Conservation (phyloP, 2,329 filamentous ascomycete genomes). For the Colletotrichum sp. region DNA sequence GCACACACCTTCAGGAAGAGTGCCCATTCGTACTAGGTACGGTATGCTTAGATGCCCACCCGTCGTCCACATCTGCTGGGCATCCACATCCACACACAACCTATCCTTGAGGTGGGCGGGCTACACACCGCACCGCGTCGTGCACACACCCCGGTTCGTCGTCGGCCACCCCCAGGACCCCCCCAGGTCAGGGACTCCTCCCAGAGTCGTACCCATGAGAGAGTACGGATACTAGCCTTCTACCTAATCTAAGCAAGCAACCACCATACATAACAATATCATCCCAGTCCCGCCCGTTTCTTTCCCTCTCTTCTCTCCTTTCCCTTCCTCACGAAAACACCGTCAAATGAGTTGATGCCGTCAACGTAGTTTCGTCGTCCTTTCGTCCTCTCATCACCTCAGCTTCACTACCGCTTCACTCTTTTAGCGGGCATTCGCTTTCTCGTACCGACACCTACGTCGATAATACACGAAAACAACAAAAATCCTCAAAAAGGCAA, state of each 20-base stretch:
- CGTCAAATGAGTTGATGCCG: constrained; percentile 56
- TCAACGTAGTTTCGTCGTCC: constrained; percentile 60
- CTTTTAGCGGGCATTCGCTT: constrained; percentile 86
- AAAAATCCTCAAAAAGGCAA: constrained; percentile 30
- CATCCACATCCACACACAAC: not conserved
- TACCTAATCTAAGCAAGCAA: constrained; percentile 10
- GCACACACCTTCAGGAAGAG: not conserved
- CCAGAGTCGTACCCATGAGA: constrained; percentile 16
- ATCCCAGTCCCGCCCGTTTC: constrained; percentile 40
- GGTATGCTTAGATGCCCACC: not conserved
- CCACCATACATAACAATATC: constrained; percentile 42
- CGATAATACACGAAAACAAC: constrained; percentile 29
- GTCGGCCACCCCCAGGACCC: not conserved
- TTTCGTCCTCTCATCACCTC: constrained; percentile 50
- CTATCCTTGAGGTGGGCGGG: constrained; percentile 10
- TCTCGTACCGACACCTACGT: constrained; percentile 23
- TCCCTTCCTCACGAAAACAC: constrained; percentile 46
- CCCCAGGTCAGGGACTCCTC: constrained; percentile 1
- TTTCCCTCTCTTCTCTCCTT: constrained; percentile 36
- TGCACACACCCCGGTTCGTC: constrained; percentile 8
- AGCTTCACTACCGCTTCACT: constrained; percentile 75
- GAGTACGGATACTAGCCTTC: constrained; percentile 17
- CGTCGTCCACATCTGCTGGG: not conserved
- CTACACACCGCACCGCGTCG: constrained; percentile 19
- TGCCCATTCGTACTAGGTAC: not conserved